Conservation (phyloP, 768 basidiomycete species). For the Psilocybe azurescens region DNA sequence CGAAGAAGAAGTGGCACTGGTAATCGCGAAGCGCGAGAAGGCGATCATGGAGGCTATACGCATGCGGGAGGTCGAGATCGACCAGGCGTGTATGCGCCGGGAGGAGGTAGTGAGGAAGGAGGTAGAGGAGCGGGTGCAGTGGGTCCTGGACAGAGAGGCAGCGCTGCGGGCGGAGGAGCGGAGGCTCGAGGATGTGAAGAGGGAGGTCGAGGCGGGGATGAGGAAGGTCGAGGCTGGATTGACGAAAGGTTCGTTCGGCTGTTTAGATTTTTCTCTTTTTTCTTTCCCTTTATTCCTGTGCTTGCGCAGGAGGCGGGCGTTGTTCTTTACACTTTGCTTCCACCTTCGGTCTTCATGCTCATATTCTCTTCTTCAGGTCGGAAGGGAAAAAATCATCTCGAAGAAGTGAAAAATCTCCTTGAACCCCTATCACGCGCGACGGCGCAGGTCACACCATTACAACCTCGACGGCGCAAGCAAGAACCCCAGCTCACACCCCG, state of each 20-base stretch:
- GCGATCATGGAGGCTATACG: slow-evolving; percentile 75
- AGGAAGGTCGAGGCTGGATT: slow-evolving; percentile 44
- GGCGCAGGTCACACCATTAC: no score
- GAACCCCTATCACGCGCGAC: no score
- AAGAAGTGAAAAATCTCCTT: no score
- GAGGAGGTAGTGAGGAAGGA: slow-evolving; percentile 59
- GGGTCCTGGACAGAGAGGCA: slow-evolving; percentile 54
- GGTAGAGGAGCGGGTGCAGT: slow-evolving; percentile 55
- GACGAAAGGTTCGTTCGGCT: slow-evolving; percentile 23
- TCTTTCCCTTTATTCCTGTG: no score
- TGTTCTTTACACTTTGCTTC: no score
- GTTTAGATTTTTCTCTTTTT: slow-evolving; percentile 10
- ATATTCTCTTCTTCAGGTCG: no score
- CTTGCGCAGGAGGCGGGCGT: no score
- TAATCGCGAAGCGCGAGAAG: slow-evolving; percentile 70
- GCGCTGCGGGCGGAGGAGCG: slow-evolving; percentile 59
- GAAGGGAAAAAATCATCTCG: no score
- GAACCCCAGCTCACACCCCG: no score
- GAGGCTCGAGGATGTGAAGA: slow-evolving; percentile 48
- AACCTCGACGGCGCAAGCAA: no score
- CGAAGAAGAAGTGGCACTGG: slow-evolving; percentile 71
- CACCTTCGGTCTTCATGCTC: no score
- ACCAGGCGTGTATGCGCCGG: slow-evolving; percentile 58
- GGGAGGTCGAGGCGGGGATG: slow-evolving; percentile 56
- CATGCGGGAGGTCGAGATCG: slow-evolving; percentile 65